Conservation (phyloP, 2,329 filamentous ascomycete species). For the Mycocentrospora acerina region DNA sequence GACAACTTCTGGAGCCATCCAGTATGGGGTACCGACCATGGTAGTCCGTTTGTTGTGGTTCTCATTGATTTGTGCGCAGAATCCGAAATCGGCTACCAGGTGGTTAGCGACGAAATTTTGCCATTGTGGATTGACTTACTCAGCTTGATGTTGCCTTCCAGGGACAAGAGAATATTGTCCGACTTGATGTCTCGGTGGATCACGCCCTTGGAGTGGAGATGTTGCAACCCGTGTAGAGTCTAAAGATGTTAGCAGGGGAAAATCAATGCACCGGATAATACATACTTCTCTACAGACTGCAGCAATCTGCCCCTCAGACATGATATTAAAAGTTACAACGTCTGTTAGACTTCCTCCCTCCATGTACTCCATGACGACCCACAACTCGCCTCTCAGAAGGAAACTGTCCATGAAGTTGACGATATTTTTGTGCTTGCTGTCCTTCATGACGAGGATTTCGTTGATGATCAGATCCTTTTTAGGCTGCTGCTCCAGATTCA, state of each 20-base stretch:
- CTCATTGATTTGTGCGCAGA: slow-evolving; percentile 98
- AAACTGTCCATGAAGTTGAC: slow-evolving; percentile 99
- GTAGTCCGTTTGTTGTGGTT: slow-evolving; percentile 96
- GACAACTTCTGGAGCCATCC: slow-evolving; percentile 99
- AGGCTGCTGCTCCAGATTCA: slow-evolving; percentile 97
- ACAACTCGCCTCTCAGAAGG: slow-evolving; percentile 83
- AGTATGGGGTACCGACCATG: slow-evolving; percentile 98
- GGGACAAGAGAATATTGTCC: slow-evolving; percentile 91
- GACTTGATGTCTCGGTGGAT: slow-evolving; percentile 99
- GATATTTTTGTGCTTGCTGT: slow-evolving; percentile 96
- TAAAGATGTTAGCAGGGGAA: slow-evolving; percentile 27
- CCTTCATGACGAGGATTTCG: slow-evolving; percentile 98
- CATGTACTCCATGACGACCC: slow-evolving; percentile 99
- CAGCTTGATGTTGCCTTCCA: slow-evolving; percentile 95
- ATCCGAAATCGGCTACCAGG: slow-evolving; percentile 84
- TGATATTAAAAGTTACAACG: slow-evolving; percentile 98
- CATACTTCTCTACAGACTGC: slow-evolving; percentile 83
- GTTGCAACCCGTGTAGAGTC: slow-evolving; percentile 87
- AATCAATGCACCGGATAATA: slow-evolving; percentile 2
- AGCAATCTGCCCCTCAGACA: slow-evolving; percentile 96
- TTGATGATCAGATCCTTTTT: slow-evolving; percentile 99
- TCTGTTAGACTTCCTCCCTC: slow-evolving; percentile 96
- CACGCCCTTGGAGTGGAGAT: slow-evolving; percentile 94
- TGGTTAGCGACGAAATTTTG: slow-evolving; percentile 3
- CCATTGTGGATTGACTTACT: slow-evolving; percentile 60